Evolutionary conservation across 306 rosid species (phyloP), one percentile per base, ranked within the genome.

Genomic region (Prunus mira): DNA sequence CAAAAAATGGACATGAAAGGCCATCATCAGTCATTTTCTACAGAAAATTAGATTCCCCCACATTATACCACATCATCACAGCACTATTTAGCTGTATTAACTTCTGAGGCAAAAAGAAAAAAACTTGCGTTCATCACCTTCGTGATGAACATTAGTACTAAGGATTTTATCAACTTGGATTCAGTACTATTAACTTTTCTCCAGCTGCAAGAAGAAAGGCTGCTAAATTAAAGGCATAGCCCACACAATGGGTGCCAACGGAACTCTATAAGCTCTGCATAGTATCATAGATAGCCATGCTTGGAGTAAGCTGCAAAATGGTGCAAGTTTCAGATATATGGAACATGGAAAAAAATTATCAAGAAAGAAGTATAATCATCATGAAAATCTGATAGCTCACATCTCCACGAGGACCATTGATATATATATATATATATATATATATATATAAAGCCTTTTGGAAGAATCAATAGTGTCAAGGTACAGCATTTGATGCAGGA

Each of bases 361-460:
- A 46, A 69, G 84, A 60, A 76, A 57, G 52, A 76, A 34, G 67
- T 28, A 72, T 62, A 67, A 17, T 67, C 67, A 76, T 76, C 76
- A 50, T 19, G 62, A 75, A 73, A 56, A 54, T 74, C 46, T 25
- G 13, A 75, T 43, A 71, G 25, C 98, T 92, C 87, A 95, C 99
- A 85, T 95, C 99, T 79, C 99, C 99, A 76, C 99, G 97, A 79
- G 96, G 97, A 72, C 94, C 91, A 81, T 92, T 90, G 83, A 24
- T 24, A 95, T 87, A 84, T 89, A 95, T 91, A 95, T 79, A 76
- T 84, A 89, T 91, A 95, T 79, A 76, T 84, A 89, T 91, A 95
- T 79, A 76, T 84, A 89, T 91, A 95, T 79, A 76, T 84, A 89
- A 64, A 95, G 86, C 84, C 65, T 86, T 79, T 86, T 86, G 76